phyloP scores from a whole-genome alignment of 2,329 filamentous ascomycete genomes.

The Stemphylium beticola region DNA sequence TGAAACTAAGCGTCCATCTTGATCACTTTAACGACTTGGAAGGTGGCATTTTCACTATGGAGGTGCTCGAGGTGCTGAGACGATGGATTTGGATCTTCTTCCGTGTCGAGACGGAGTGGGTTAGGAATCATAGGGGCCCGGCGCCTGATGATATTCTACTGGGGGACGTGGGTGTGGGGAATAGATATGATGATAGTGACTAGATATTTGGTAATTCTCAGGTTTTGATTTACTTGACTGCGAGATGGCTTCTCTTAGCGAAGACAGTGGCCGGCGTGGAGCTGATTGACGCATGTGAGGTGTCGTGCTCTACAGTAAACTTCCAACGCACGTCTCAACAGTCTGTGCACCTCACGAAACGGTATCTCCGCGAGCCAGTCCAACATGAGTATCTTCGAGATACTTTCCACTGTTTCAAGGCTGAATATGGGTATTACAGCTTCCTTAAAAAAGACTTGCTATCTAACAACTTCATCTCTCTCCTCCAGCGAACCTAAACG shows the following conservation, averaged over 20 bases:
- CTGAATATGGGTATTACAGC: not conserved
- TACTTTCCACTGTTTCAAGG: too few relatives aligned
- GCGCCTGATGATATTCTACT: conserved; percentile 74
- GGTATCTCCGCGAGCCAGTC: too few relatives aligned
- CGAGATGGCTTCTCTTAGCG: not conserved
- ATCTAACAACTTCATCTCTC: not conserved
- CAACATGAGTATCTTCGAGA: too few relatives aligned
- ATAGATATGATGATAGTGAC: conserved; percentile 68
- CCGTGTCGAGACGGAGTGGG: conserved; percentile 91
- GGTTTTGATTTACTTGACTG: not conserved
- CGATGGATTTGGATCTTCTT: conserved; percentile 98
- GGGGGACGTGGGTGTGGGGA: conserved; percentile 64
- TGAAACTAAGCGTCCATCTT: conserved; percentile 83
- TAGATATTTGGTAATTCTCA: conserved; percentile 8
- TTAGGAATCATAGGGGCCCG: conserved; percentile 61
- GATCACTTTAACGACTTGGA: conserved; percentile 87
- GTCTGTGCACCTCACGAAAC: too few relatives aligned
- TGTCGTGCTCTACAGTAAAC: too few relatives aligned
- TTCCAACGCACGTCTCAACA: too few relatives aligned
- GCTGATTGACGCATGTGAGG: not conserved
- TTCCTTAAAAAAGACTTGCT: not conserved
- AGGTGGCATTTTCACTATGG: conserved; percentile 84
- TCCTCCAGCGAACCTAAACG: not conserved
- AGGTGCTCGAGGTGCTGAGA: conserved; percentile 83
- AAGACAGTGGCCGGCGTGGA: not conserved